phyloP scores from a whole-genome alignment of 192 early-diverging fungal genomes.

The Entomortierella chlamydospora region DNA sequence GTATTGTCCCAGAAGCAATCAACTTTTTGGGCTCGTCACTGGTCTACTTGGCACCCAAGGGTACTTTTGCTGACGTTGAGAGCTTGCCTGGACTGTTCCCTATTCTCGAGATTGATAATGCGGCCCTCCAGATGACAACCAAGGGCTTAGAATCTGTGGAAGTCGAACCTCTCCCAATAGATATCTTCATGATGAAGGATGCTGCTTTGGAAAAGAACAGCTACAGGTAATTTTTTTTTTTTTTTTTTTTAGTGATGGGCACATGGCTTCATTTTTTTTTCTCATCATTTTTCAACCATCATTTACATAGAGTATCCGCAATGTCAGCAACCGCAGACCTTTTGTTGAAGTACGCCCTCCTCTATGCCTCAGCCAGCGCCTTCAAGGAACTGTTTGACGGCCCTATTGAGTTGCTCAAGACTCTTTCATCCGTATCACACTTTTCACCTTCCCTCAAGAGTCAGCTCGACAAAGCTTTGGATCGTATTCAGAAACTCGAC shows the following conservation, averaged over 20 bases:
- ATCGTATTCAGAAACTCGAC: constrained; percentile 63
- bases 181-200: constrained; percentile 52
- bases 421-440: constrained; percentile 17
- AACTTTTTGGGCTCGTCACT: constrained; percentile 69
- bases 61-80: constrained; percentile 30
- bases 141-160: constrained; percentile 29
- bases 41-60: constrained; percentile 58
- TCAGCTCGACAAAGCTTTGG: constrained; percentile 42
- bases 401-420: constrained; percentile 40
- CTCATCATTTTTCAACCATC: neutral
- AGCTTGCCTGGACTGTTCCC: constrained; percentile 62
- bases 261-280: too few species aligned
- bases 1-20: constrained; percentile 78
- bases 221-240: constrained; percentile 13
- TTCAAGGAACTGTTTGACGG: constrained; percentile 72
- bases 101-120: constrained; percentile 30
- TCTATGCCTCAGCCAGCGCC: constrained; percentile 72
- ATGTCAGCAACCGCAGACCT: constrained; percentile 55
- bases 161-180: constrained; percentile 30
- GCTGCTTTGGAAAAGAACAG: constrained; percentile 42
- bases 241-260: neutral
- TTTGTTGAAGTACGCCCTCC: constrained; percentile 58
- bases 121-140: constrained; percentile 53
- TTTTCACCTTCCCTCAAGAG: constrained; percentile 36
- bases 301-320: constrained; percentile 43